Evolutionary conservation across 768 basidiomycete species (phyloP), one percentile per base, ranked within the genome.

Genomic region (Dendrothele bispora): DNA sequence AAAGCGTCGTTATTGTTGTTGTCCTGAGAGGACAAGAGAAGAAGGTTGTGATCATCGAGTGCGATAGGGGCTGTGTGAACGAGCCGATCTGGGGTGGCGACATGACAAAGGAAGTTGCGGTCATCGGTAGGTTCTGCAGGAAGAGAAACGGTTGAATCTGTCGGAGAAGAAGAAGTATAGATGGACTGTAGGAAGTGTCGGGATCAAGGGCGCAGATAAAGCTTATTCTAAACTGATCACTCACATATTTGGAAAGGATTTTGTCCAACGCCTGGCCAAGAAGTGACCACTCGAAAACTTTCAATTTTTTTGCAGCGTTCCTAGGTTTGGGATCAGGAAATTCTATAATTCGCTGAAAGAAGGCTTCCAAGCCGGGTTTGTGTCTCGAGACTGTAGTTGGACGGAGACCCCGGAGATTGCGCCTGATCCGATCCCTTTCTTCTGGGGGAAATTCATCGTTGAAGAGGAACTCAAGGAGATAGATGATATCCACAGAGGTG

Each of bases 301-400:
- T 91, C 60, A 99, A 78, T 59, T 98, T 93, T 75, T 98, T 98
- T 61, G 98, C 95, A 53, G 98, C 98, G 62, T 94, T 95, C 46
- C 95, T 78, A 3, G 95, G 95, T 64, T 91, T 94, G 7, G 95
- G 95, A 37, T 83, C 82, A 0, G 94, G 91, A 61, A 97, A 95
- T 43, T 89, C 84, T 95, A 99, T 98, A 71, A 99, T 94, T 55
- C 84, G 78, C 69, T 89, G 84, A 77, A 98, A 99, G 65, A 98
- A 91, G n/a, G 79, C 74, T 57, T 90, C 89, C 48, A 81, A 85
- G 10, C 84, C 87, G 0, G 78, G 70, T 55, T 90, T 88, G 62
- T 82, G 80, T 71, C 97, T 99, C 24, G 88, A 88, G 3, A 98
- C 84, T 1, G 95, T 97, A 46, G 82, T 86, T 1, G 95, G 95